A percentile compares a stretch with the other conserved stretches of the same genome.
These are phyloP conservation scores for Penicillium sp. DNA, from an alignment of 2,329 filamentous ascomycete genomes.

Conservation along the genomic window DNA sequence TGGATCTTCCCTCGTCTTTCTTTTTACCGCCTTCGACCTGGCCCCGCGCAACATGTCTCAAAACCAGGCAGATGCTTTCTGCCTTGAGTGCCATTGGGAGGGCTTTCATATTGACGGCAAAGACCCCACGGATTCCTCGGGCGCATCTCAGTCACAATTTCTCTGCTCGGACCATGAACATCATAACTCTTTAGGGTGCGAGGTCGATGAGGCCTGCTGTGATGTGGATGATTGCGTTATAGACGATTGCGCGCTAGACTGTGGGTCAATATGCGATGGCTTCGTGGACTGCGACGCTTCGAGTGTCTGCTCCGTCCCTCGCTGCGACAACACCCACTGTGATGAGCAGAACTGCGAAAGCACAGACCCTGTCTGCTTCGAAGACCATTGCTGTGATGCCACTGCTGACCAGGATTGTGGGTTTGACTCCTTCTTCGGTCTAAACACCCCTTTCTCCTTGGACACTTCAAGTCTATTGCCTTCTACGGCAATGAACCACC, in stretches of 20 bases:
- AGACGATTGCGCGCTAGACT: conserved; percentile 34
- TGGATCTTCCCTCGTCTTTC: conserved; percentile 1
- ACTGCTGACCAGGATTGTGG: conserved; percentile 23
- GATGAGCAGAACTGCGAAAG: conserved; percentile 25
- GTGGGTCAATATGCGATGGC: conserved; percentile 39
- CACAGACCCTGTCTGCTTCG: conserved; percentile 36
- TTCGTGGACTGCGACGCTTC: conserved; percentile 39
- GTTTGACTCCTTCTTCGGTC: conserved; percentile 32
- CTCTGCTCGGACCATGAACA: conserved; percentile 28
- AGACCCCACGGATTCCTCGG: conserved; percentile 21
- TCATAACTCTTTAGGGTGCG: conserved; percentile 25
- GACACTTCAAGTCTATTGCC: conserved; percentile 28
- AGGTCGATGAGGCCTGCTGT: conserved; percentile 36
- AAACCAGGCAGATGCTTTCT: conserved; percentile 32
- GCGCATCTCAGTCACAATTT: conserved; percentile 25
- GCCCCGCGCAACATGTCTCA: conserved; percentile 29
- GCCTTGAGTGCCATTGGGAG: conserved; percentile 42
- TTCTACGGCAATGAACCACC: conserved; percentile 17
- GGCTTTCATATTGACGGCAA: conserved; percentile 34
- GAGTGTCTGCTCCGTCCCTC: conserved; percentile 34
- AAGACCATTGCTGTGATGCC: conserved; percentile 34
- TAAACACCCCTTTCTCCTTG: conserved; percentile 28
- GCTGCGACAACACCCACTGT: conserved; percentile 25
- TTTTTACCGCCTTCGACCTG: conserved; percentile 2
- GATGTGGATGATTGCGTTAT: conserved; percentile 33